phyloP scores from a whole-genome alignment of 2,329 filamentous ascomycete genomes.

The Cercospora janseana region DNA sequence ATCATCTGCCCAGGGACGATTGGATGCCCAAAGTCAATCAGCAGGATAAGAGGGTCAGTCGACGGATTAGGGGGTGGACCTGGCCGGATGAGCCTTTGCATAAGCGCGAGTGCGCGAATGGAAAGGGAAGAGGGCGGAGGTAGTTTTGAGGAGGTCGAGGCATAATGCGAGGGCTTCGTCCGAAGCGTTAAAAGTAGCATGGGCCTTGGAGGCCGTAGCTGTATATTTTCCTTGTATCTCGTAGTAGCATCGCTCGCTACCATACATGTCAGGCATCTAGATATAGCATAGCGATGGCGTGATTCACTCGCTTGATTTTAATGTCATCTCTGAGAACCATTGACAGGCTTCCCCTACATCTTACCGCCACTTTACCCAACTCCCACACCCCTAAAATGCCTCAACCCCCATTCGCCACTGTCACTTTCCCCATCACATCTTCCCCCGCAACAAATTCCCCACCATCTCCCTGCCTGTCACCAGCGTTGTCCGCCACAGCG shows the following conservation, averaged over 20 bases:
- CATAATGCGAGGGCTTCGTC: background rate
- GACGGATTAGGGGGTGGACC: constrained; percentile 71
- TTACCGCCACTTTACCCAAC: too few relatives aligned
- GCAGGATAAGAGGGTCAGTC: constrained; percentile 73
- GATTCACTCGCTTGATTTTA: too few relatives aligned
- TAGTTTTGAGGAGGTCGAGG: background rate
- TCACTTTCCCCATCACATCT: constrained; percentile 54
- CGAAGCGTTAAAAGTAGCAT: too few relatives aligned
- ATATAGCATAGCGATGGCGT: too few relatives aligned
- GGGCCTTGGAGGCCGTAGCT: too few relatives aligned
- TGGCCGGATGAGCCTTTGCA: constrained; percentile 71
- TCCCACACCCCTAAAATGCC: background rate
- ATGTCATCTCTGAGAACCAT: too few relatives aligned
- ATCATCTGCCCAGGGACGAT: constrained; percentile 65
- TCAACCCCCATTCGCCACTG: background rate
- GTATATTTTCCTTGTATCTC: too few relatives aligned
- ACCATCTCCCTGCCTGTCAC: constrained; percentile 77
- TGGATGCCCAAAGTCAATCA: constrained; percentile 75
- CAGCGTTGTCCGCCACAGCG: constrained; percentile 72
- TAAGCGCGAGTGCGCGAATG: constrained; percentile 65
- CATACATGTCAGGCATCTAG: too few relatives aligned
- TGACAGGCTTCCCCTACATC: too few relatives aligned
- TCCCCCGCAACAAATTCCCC: constrained; percentile 65
- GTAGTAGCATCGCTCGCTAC: too few relatives aligned
- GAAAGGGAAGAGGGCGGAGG: constrained; percentile 37